Evolutionary conservation across 148 eudicot species (phyloP).

Genomic region (Fagopyrum esculentum): DNA sequence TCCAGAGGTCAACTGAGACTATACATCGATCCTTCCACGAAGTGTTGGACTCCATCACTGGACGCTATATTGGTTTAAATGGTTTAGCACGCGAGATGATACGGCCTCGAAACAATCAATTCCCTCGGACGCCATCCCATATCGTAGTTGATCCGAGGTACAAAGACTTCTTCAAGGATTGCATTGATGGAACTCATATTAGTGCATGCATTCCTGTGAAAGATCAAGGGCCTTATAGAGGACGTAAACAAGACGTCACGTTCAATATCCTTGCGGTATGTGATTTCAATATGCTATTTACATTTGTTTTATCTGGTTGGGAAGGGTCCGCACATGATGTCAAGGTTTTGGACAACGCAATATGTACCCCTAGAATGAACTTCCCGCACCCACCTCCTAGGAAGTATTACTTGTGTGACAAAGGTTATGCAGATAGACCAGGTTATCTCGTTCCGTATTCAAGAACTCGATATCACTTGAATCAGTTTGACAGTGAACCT

Average conservation of each 20-base stretch:
- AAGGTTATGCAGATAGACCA: background rate
- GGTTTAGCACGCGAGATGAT: background rate
- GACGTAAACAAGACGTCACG: no score
- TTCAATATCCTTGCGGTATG: no score
- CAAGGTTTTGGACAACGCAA: no score
- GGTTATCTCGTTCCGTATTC: background rate
- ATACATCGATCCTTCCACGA: constrained; percentile 11
- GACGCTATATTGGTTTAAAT: background rate
- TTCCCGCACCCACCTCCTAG: no score
- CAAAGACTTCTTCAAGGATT: background rate
- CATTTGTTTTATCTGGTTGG: no score
- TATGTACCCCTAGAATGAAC: no score
- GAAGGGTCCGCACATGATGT: no score
- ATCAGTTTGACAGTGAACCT: background rate
- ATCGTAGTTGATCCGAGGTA: background rate
- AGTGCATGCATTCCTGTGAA: background rate
- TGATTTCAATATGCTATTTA: no score
- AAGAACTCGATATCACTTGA: constrained; percentile 5
- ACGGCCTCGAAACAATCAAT: background rate
- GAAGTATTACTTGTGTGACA: no score
- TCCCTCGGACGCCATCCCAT: background rate
- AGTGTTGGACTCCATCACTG: constrained; percentile 13
- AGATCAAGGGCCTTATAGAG: background rate
- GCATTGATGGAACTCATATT: constrained; percentile 1
- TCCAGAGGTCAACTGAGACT: constrained; percentile 12